Evolutionary conservation across 768 basidiomycete species (phyloP), one percentile per base, ranked within the genome.

Genomic region (Mycena chlorophos): DNA sequence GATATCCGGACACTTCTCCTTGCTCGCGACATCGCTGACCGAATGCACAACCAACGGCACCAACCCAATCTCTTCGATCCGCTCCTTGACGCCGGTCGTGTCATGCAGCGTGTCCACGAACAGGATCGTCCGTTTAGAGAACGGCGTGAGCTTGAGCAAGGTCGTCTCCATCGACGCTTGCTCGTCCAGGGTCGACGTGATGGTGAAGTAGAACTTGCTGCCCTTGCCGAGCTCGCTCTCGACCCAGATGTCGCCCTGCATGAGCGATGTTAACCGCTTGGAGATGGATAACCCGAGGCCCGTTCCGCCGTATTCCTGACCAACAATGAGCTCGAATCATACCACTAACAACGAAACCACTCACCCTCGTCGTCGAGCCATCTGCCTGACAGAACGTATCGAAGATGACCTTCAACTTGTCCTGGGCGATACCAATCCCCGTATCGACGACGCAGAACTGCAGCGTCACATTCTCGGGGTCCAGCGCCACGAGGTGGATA

Each of bases 161-260:
- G 86, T 88, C 56, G 75, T 78, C 51, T 94, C 93, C 68, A 89
- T 78, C 12, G 87, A 80, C 63, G 84, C 82, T 20, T 55, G 60
- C 53, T 85, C 83, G 61, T 85, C 87, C 65, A 92, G 87, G 72
- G 89, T 88, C 23, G 88, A 93, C 4, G 87, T 87, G 74, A 95
- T 93, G 25, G 94, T 95, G 78, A 98, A 98, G 84, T 90, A 96
- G 83, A 98, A 96, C 71, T 87, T 88, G 75, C 87, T 91, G 25
- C 97, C 97, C 63, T 91, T 89, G 43, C 89, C 82, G 56, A 96
- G 91, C 69, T 96, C 94, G 58, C 88, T 90, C 73, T 97, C 92
- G 20, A 99, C 97, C 97, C 97, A 99, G 80, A 99, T 91, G 66
- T 96, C 92, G 43, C 97, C 97, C 64, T 92, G 86, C 97, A 99